These are phyloP conservation scores for Choricystis sp. DNA, from an alignment of 139 green algal genomes.

Conservation along the genomic window DNA sequence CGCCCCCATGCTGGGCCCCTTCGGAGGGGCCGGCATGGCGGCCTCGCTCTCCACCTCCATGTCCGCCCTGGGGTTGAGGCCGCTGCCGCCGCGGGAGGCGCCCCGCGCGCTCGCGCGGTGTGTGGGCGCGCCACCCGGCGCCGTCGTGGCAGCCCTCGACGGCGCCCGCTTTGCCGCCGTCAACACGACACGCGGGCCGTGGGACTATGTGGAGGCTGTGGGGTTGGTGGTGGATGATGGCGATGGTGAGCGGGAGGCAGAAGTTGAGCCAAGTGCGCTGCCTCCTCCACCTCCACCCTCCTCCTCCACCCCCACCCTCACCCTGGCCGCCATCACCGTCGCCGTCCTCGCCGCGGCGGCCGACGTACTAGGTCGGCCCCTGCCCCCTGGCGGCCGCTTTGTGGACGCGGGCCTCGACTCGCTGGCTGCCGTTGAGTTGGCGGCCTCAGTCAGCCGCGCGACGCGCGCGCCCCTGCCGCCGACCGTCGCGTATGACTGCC, in stretches of 20 bases:
- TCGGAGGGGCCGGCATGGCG: slow-evolving; percentile 4
- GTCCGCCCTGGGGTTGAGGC: background rate
- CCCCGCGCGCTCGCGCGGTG: background rate
- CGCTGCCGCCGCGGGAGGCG: background rate
- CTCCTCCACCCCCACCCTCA: background rate
- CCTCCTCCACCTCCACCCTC: too few species aligned
- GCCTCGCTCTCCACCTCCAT: background rate
- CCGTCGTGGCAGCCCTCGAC: slow-evolving; percentile 1
- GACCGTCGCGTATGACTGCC: slow-evolving; percentile 49
- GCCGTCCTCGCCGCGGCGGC: slow-evolving; percentile 22
- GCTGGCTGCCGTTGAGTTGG: slow-evolving; percentile 28
- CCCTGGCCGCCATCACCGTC: slow-evolving; percentile 4
- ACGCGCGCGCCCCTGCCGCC: slow-evolving; percentile 23
- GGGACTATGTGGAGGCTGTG: slow-evolving; percentile 1
- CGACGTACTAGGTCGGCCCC: slow-evolving; percentile 20
- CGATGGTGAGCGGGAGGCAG: background rate
- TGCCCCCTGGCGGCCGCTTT: background rate
- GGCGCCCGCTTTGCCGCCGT: slow-evolving; percentile 3
- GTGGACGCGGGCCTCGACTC: slow-evolving; percentile 20
- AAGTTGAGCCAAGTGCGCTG: too few species aligned
- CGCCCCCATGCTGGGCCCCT: slow-evolving; percentile 16
- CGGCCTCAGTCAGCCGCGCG: background rate
- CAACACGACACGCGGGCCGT: slow-evolving; percentile 5
- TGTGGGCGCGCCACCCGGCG: background rate
- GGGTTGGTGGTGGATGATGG: background rate